Evolutionary conservation across 2,329 filamentous ascomycete species (phyloP), one percentile per base, ranked within the genome.

Genomic region (Elsinoe australis): DNA sequence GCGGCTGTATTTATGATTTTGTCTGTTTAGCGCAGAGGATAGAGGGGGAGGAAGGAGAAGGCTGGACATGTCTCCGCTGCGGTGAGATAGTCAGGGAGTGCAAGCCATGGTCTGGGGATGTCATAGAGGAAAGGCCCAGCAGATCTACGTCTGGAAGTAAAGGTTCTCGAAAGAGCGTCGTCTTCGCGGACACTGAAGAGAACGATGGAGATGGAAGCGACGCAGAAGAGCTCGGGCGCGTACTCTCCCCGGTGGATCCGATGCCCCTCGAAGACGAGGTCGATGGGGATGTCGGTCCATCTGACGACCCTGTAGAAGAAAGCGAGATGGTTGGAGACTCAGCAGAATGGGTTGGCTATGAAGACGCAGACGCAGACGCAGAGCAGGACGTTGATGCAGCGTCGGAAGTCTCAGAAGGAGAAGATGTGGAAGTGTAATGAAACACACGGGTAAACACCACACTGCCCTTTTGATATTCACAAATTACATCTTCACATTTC

Each of bases 1-100:
- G 92, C 59, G 85, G 85, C 0, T 95, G 89, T 64, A 75, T 95
- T 51, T 98, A 96, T 68, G 98, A 92, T 67, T 98, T 94, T 62
- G 87, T 94, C 14, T 98, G 92, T 61, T 68, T 96, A n/a, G 87
- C 89, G 2, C 87, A 88, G 50, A 80, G 86, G 51, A 75, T 98
- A 34, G 90, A 95, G 65, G 80, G 83, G 4, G 90, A 96, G 66
- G 90, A 95, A 63, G 92, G 90, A 24, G 87, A 95, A 61, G 90
- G 90, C 2, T 95, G 89, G 87, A 77, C 80, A 8, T 98, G 92
- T 67, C 70, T 98, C 38, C 78, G 92, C 15, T 98, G 92, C 61
- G 89, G 89, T 14, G 84, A 87, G 60, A 64, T 83, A 15, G 80
- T 94, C 41, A 87, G 83, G 61, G 81, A 89, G 62, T 96, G 90